phyloP scores from a whole-genome alignment of 2,329 filamentous ascomycete species.

The Penicillium sp. region DNA sequence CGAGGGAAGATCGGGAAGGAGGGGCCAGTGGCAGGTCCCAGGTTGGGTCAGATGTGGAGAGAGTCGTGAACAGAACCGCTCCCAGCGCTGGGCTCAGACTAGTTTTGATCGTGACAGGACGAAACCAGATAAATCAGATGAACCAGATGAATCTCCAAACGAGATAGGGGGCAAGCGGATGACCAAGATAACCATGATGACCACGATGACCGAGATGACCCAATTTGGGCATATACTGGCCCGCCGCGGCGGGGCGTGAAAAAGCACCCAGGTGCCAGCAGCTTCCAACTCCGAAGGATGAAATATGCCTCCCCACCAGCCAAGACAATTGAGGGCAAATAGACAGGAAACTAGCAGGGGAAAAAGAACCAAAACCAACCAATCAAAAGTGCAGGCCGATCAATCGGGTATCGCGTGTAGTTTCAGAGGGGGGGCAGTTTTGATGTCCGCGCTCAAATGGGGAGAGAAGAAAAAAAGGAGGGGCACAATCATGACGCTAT shows the following conservation, averaged over 20 bases:
- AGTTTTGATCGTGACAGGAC: background rate
- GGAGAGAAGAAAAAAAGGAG: slow-evolving; percentile 13
- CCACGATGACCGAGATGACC: background rate
- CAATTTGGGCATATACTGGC: slow-evolving; percentile 15
- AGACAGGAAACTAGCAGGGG: background rate
- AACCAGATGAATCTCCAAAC: background rate
- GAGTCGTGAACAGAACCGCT: background rate
- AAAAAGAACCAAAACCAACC: slow-evolving; percentile 2
- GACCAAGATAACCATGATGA: background rate
- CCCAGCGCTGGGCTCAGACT: background rate
- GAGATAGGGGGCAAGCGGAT: background rate
- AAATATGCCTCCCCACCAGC: slow-evolving; percentile 4
- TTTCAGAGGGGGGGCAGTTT: background rate
- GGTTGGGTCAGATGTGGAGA: slow-evolving; percentile 2
- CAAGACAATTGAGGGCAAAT: slow-evolving; percentile 3
- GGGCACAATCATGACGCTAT: slow-evolving; percentile 11
- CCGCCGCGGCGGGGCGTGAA: slow-evolving; percentile 9
- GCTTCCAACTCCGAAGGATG: background rate
- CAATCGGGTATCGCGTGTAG: slow-evolving; percentile 24
- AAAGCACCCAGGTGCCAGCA: background rate
- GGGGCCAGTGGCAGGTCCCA: background rate
- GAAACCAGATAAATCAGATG: too few relatives aligned
- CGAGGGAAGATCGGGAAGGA: slow-evolving; percentile 1
- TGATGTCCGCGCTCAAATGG: slow-evolving; percentile 9
- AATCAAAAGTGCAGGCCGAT: slow-evolving; percentile 12